A percentile compares a stretch with the other conserved stretches of the same genome.
Conservation (phyloP, 1,139 yeast genomes). For the Scheffersomyces cryptocercus region DNA sequence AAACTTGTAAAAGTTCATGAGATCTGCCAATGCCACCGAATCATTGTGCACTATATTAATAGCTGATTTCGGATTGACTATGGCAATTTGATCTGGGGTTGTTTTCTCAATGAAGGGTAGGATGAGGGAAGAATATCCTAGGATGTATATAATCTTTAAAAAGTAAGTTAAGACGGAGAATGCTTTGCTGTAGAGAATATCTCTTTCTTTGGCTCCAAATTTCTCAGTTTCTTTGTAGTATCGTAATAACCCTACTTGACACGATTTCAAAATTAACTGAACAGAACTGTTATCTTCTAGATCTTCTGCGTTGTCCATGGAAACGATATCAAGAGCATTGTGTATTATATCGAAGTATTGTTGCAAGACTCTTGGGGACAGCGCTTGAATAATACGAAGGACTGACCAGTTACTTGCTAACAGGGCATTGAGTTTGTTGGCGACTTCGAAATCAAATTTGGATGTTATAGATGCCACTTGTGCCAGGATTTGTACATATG, state of each 20-base stretch:
- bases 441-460: not conserved
- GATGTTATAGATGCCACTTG: not conserved
- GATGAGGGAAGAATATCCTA: conserved; percentile 24
- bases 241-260: conserved; percentile 8
- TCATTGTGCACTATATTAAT: conserved; percentile 17
- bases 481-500: not conserved
- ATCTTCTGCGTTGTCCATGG: conserved; percentile 17
- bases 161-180: conserved; percentile 23
- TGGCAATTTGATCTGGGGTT: conserved; percentile 1
- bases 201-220: conserved; percentile 4
- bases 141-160: conserved; percentile 21
- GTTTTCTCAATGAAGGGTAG: conserved; percentile 14
- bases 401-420: not conserved
- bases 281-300: conserved; percentile 9
- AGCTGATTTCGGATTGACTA: conserved; percentile 23
- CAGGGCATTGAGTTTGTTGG: not conserved
- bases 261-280: conserved; percentile 7
- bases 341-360: conserved; percentile 9
- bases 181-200: conserved; percentile 2
- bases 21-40: conserved; percentile 18
- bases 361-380: conserved; percentile 3
- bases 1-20: conserved; percentile 31
- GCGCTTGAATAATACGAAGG: not conserved
- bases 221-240: conserved; percentile 5
- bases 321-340: conserved; percentile 15